These are phyloP conservation scores for Nephromyces sp. DNA, from an alignment of 169 alveolate genomes.

Conservation along the genomic window DNA sequence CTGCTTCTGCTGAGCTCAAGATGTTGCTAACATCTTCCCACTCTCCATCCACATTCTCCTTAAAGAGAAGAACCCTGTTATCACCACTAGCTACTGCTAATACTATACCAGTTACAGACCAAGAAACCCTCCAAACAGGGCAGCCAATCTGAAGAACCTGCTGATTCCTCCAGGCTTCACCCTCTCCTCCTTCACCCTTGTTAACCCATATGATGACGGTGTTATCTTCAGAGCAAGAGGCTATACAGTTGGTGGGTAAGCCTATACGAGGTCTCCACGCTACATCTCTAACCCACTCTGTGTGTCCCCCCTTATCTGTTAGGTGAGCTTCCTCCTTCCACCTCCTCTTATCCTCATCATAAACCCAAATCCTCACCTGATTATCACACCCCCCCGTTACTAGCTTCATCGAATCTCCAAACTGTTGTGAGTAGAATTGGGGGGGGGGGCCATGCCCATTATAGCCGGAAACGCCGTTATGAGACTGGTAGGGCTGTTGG, in stretches of 20 bases:
- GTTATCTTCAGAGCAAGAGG: constrained; percentile 62
- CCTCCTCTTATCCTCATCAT: constrained; percentile 36
- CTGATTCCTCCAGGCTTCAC: constrained; percentile 30
- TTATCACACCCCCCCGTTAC: constrained; percentile 80
- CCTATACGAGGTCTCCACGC: constrained; percentile 68
- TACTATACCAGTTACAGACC: constrained; percentile 52
- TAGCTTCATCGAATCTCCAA: constrained; percentile 42
- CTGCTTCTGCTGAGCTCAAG: too few relatives aligned
- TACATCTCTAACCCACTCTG: constrained; percentile 76
- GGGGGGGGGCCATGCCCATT: too few relatives aligned
- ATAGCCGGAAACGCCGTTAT: too few relatives aligned
- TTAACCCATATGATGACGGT: constrained; percentile 40
- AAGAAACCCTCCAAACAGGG: constrained; percentile 52
- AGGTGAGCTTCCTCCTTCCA: constrained; percentile 12
- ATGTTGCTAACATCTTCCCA: constrained; percentile 43
- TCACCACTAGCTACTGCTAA: constrained; percentile 51
- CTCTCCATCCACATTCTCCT: constrained; percentile 41
- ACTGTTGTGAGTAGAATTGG: too few relatives aligned
- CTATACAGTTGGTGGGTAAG: constrained; percentile 40
- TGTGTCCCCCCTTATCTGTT: constrained; percentile 40
- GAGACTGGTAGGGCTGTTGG: too few relatives aligned
- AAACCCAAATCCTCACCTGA: constrained; percentile 59
- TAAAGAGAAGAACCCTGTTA: constrained; percentile 31
- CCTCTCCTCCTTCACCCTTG: neutral
- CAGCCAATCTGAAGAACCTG: constrained; percentile 38